Evolutionary conservation across 2,329 filamentous ascomycete species (phyloP).

Genomic region (Xylogone sp.): DNA sequence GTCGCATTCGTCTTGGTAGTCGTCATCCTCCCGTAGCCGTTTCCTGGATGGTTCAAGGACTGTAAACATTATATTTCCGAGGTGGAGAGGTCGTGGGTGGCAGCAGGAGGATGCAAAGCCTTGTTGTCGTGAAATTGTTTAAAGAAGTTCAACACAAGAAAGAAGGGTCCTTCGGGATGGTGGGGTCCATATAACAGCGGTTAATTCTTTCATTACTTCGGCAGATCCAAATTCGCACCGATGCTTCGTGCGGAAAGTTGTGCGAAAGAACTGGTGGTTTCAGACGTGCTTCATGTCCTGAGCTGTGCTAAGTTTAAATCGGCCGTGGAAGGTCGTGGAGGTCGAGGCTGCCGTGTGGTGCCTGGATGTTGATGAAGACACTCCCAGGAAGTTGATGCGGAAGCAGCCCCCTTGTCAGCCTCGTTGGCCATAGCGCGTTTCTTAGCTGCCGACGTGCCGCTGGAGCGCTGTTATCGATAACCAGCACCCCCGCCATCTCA

Average conservation of each 20-base stretch:
- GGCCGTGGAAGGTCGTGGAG: slow-evolving; percentile 1
- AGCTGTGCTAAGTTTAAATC: not conserved
- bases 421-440: not conserved
- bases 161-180: no score
- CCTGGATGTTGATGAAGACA: not conserved
- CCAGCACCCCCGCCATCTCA: not conserved
- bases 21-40: slow-evolving; percentile 24
- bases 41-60: slow-evolving; percentile 19
- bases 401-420: not conserved
- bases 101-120: not conserved
- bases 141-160: no score
- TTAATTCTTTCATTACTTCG: not conserved
- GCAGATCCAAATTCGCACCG: not conserved
- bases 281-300: slow-evolving; percentile 14
- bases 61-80: slow-evolving; percentile 16
- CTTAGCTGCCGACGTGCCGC: not conserved
- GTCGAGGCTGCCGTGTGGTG: not conserved
- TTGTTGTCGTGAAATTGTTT: not conserved
- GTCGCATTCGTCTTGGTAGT: slow-evolving; percentile 11
- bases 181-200: not conserved
- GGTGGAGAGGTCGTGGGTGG: slow-evolving; percentile 11
- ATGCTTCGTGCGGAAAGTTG: slow-evolving; percentile 27
- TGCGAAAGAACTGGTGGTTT: slow-evolving; percentile 14
- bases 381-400: not conserved
- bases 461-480: not conserved